Evolutionary conservation across 2,329 filamentous ascomycete species (phyloP).

Genomic region (Chaetomiaceae sp.): DNA sequence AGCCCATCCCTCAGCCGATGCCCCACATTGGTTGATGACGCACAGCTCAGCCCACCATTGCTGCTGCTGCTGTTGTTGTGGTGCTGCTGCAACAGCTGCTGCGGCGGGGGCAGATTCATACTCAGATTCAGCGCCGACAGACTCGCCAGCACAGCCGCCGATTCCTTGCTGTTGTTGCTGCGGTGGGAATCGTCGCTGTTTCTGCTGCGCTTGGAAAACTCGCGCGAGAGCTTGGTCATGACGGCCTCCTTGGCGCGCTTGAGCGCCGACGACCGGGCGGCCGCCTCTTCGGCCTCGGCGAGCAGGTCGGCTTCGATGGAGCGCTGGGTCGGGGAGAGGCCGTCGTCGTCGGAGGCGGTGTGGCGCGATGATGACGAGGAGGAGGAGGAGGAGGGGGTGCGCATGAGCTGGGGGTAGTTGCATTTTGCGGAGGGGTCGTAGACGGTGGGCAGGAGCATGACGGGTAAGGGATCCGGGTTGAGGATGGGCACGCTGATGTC

Average conservation of each 20-base stretch:
- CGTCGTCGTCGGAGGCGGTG: slow-evolving; percentile 31
- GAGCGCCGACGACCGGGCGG: slow-evolving; percentile 50
- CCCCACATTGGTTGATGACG: slow-evolving; percentile 34
- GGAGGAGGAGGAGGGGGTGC: slow-evolving; percentile 3
- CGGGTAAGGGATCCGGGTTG: slow-evolving; percentile 44
- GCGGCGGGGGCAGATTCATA: slow-evolving; percentile 4
- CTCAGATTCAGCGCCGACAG: slow-evolving; percentile 22
- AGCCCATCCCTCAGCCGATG: slow-evolving; percentile 40
- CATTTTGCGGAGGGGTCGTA: slow-evolving; percentile 44
- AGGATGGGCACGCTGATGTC: slow-evolving; percentile 50
- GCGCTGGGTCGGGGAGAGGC: slow-evolving; percentile 55
- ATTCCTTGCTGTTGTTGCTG: slow-evolving; percentile 31
- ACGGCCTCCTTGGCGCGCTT: slow-evolving; percentile 58
- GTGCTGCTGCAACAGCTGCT: neutral
- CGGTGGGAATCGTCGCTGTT: neutral
- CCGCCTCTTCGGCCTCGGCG: slow-evolving; percentile 53
- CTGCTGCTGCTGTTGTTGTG: neutral
- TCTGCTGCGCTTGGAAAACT: slow-evolving; percentile 36
- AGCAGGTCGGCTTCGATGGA: slow-evolving; percentile 55
- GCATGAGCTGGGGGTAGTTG: slow-evolving; percentile 14
- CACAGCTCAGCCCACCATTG: slow-evolving; percentile 14
- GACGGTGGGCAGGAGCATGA: slow-evolving; percentile 52
- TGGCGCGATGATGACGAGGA: neutral
- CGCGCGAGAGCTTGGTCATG: slow-evolving; percentile 52
- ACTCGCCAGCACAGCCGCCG: slow-evolving; percentile 33